A percentile compares a stretch with the other conserved stretches of the same genome.
Evolutionary conservation across 1,284 basidiomycete genomes (phyloP).

Genomic region (Xerocomus minutiporus): DNA sequence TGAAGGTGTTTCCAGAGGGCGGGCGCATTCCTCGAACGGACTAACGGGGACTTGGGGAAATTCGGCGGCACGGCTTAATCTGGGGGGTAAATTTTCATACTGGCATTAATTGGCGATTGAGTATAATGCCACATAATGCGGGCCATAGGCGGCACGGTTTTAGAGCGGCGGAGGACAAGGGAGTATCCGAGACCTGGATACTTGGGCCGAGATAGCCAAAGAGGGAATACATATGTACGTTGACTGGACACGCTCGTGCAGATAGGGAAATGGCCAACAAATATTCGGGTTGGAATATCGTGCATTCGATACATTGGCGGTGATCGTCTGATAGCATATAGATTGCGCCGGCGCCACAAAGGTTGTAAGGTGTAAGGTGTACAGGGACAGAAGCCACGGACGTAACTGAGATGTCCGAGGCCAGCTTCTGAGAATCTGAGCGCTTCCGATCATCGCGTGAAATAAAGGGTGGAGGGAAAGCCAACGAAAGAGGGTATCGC

Average conservation of each 20-base stretch:
- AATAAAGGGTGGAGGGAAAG: constrained; percentile 12
- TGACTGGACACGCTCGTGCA: constrained; percentile 14
- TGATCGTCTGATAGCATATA: constrained; percentile 24
- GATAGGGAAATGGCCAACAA: constrained; percentile 19
- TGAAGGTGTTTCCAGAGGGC: constrained; percentile 2
- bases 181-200: constrained; percentile 15
- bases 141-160: constrained; percentile 17
- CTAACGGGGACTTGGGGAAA: constrained; percentile 19
- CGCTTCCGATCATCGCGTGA: constrained; percentile 27
- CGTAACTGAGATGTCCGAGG: constrained; percentile 34
- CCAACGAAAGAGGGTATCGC: constrained; percentile 6
- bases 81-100: constrained; percentile 13
- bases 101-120: constrained; percentile 13
- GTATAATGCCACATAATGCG: constrained; percentile 18
- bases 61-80: constrained; percentile 9
- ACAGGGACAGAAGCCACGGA: constrained; percentile 31
- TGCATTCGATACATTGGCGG: constrained; percentile 14
- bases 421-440: constrained; percentile 28
- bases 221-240: constrained; percentile 18
- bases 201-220: constrained; percentile 23
- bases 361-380: constrained; percentile 18
- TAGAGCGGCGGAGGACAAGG: constrained; percentile 24
- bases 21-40: constrained; percentile 9
- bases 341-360: constrained; percentile 30
- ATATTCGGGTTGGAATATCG: constrained; percentile 12